These are phyloP conservation scores for Ustanciosporium gigantosporum DNA, from an alignment of 1,284 basidiomycete genomes.

Conservation along the genomic window DNA sequence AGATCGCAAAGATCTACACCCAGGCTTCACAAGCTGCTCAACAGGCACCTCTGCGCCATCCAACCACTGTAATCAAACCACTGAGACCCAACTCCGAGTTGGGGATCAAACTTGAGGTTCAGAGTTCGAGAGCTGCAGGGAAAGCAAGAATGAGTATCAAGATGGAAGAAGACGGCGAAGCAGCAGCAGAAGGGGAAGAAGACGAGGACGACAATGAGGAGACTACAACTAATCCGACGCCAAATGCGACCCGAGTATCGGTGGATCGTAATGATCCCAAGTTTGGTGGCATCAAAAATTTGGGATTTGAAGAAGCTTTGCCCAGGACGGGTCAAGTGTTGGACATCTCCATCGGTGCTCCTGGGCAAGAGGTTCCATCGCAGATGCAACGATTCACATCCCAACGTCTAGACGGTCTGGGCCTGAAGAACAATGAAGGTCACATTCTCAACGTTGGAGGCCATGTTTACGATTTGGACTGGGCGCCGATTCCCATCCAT, in stretches of 20 bases:
- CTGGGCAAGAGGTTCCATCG: conserved; percentile 11
- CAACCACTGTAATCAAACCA: conserved; percentile 24
- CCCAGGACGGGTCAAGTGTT: conserved; percentile 12
- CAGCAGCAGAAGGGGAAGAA: conserved; percentile 5
- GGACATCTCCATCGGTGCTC: conserved; percentile 13
- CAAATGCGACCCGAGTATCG: conserved; percentile 15
- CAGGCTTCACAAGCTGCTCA: conserved; percentile 3
- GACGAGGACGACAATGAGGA: conserved; percentile 18
- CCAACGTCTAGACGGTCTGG: conserved; percentile 10
- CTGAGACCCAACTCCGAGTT: conserved; percentile 8
- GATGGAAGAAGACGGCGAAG: conserved; percentile 3
- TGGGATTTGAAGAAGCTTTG: conserved; percentile 22
- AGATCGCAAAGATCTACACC: conserved; percentile 4
- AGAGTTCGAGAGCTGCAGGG: too few species aligned
- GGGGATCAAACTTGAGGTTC: too few species aligned
- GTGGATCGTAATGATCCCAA: conserved; percentile 19
- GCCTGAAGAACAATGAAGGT: conserved; percentile 25
- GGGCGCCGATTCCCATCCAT: conserved; percentile 35
- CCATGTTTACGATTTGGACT: conserved; percentile 41
- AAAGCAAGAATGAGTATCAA: conserved; percentile 13
- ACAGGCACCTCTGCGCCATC: conserved; percentile 6
- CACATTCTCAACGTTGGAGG: conserved; percentile 38
- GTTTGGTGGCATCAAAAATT: conserved; percentile 16
- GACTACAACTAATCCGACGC: conserved; percentile 3
- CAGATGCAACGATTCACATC: conserved; percentile 9